Base-by-base conservation (phyloP, 768 basidiomycete genomes). In the Boletus vinaceobasis region DNA sequence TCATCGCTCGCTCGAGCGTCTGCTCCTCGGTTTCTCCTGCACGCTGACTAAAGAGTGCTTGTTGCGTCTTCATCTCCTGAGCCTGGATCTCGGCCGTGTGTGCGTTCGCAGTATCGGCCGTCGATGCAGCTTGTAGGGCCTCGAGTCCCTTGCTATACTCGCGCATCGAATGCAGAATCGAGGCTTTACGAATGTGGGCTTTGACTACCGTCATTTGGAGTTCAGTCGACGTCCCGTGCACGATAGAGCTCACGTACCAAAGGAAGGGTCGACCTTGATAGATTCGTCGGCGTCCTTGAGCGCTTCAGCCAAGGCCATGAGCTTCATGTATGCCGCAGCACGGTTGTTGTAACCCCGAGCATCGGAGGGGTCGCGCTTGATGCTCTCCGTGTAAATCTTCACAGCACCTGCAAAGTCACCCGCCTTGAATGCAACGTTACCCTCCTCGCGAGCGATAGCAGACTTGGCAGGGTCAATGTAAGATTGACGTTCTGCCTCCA, bases 321-420 rank as follows among this genome's bases (percentile, higher is more conserved):
- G 84, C 76, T 98, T 98, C 74, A 88, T 92, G 75, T 97, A 98
- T 23, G 93, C 95, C 29, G 93, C 88, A n/a, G 97, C 93, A 46
- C 97, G 88, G 76, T 99, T 99, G 72, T 96, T 98, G 77, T 98
- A 99, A 9, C 91, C 94, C 60, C 88, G 81, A 14, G 96, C 82
- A 67, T 99, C 97, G 36, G 73, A 70, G 39, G 97, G 96, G 65
- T 92, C 87, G 47, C 97, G 88, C 76, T 98, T 98, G 80, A 98
- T 97, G 58, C 93, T 89, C 74, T 99, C 97, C 36, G 90, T 82
- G 75, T 99, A 99, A 37, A 81, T 77, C 76, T 91, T 93, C 62
- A 99, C 95, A 1, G 96, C 90, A 11, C 80, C 84, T 11, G 85
- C 95, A 72, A 94, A 99, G 71, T 96, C 87, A 19, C 93, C 96